phyloP scores from a whole-genome alignment of 805 yeast species.

The Saccharomycopsis microspora region DNA sequence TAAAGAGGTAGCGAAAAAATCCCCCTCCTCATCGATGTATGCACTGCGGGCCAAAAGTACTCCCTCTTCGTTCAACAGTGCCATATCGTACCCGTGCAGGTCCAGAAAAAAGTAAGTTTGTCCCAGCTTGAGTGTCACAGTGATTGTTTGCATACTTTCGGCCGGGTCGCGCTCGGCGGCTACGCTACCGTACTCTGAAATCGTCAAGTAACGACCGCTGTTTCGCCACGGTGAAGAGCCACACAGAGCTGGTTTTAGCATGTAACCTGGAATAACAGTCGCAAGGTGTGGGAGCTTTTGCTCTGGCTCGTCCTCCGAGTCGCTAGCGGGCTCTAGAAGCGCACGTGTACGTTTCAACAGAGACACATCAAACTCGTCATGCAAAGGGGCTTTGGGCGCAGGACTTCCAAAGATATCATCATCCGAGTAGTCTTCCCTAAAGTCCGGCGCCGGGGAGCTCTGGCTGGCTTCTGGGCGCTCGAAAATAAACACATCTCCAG shows the following conservation, averaged over 20 bases:
- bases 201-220: constrained; percentile 66
- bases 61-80: constrained; percentile 60
- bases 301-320: no score
- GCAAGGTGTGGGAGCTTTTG: no score
- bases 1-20: constrained; percentile 7
- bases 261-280: constrained; percentile 17
- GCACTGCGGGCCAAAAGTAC: constrained; percentile 47
- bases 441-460: neutral
- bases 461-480: constrained; percentile 9
- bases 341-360: no score
- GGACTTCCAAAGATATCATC: constrained; percentile 20
- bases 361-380: no score
- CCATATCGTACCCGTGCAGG: constrained; percentile 56
- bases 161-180: constrained; percentile 47
- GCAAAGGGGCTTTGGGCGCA: no score
- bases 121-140: constrained; percentile 67
- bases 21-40: constrained; percentile 26
- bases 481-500: constrained; percentile 28
- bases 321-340: no score
- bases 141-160: constrained; percentile 51
- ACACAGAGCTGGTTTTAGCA: constrained; percentile 59
- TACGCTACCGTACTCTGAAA: constrained; percentile 72
- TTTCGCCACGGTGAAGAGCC: constrained; percentile 80
- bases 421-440: constrained; percentile 16
- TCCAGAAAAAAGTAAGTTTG: constrained; percentile 84